Percentiles rank a stretch among this genome's conserved stretches.
These are phyloP conservation scores for Microcyclosporella mali DNA, from an alignment of 2,329 filamentous ascomycete genomes.

Conservation along the genomic window DNA sequence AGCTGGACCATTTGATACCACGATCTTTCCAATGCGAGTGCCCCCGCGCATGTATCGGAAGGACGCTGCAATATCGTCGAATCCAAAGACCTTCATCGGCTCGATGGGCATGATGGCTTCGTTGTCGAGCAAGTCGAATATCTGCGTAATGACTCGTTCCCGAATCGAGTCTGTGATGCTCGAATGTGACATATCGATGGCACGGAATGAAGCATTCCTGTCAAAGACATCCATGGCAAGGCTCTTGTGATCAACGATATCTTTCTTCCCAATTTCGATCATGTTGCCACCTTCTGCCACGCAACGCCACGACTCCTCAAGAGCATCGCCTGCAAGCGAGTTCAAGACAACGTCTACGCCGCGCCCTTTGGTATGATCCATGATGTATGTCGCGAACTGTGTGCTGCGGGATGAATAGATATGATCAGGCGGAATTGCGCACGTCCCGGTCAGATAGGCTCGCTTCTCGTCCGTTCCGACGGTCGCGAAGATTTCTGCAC, in stretches of 20 bases:
- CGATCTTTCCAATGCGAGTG: constrained; percentile 5
- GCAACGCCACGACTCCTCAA: constrained; percentile 21
- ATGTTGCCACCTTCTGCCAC: constrained; percentile 26
- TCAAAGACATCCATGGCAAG: constrained; percentile 12
- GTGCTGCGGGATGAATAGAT: constrained; percentile 29
- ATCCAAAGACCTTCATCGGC: not conserved
- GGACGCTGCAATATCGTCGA: constrained; percentile 13
- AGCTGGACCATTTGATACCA: not conserved
- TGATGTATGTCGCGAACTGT: constrained; percentile 15
- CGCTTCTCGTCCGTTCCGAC: constrained; percentile 25
- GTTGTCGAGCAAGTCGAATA: not conserved
- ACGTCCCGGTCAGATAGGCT: constrained; percentile 17
- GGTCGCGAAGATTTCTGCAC: constrained; percentile 26
- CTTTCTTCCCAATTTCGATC: constrained; percentile 21
- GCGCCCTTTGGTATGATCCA: constrained; percentile 2
- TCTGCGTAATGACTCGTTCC: not conserved
- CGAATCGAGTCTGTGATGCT: not conserved
- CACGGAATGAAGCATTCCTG: not conserved
- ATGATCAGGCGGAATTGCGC: constrained; percentile 22
- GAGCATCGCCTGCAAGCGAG: constrained; percentile 19
- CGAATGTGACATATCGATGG: not conserved
- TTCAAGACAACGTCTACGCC: constrained; percentile 33
- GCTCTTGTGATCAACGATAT: constrained; percentile 6
- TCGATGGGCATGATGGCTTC: not conserved
- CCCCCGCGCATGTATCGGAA: constrained; percentile 4